Percentiles rank a stretch among this genome's conserved stretches.
These are phyloP conservation scores for Heimioporus punctisporus DNA, from an alignment of 1,284 basidiomycete genomes.

Conservation along the genomic window DNA sequence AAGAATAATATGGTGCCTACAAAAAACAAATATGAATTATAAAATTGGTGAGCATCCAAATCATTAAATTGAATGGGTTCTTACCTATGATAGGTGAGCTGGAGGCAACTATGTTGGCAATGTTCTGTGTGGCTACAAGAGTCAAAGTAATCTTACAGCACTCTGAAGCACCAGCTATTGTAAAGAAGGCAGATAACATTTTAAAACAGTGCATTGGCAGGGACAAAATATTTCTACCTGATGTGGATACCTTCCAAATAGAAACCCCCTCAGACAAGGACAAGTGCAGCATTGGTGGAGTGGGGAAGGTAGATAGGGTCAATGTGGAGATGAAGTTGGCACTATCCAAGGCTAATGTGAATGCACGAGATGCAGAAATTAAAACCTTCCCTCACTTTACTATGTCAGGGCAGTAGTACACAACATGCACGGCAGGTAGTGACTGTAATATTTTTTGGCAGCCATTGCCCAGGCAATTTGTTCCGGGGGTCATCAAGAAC, in stretches of 20 bases:
- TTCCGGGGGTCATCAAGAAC: not conserved
- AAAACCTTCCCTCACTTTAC: too few species aligned
- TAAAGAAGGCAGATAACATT: not conserved
- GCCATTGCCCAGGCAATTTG: not conserved
- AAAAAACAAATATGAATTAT: constrained; percentile 23
- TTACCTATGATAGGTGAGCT: not conserved
- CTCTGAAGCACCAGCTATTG: not conserved
- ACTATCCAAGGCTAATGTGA: not conserved
- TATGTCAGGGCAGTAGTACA: not conserved
- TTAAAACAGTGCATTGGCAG: not conserved
- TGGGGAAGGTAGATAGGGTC: not conserved
- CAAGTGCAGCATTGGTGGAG: not conserved
- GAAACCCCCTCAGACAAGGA: not conserved
- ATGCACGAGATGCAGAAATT: not conserved
- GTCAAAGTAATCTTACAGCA: not conserved
- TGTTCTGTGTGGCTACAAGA: not conserved
- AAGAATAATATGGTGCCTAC: constrained; percentile 22
- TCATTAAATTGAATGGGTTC: not conserved
- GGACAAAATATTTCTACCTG: not conserved
- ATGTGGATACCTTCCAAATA: not conserved
- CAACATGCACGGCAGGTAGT: not conserved
- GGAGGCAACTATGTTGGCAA: not conserved
- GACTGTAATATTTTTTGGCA: not conserved
- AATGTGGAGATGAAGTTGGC: too few species aligned
- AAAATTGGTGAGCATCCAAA: not conserved